Evolutionary conservation across 495 filamentous ascomycete species (phyloP), one percentile per base, ranked within the genome.

Genomic region (Beverwykella pulmonaria): DNA sequence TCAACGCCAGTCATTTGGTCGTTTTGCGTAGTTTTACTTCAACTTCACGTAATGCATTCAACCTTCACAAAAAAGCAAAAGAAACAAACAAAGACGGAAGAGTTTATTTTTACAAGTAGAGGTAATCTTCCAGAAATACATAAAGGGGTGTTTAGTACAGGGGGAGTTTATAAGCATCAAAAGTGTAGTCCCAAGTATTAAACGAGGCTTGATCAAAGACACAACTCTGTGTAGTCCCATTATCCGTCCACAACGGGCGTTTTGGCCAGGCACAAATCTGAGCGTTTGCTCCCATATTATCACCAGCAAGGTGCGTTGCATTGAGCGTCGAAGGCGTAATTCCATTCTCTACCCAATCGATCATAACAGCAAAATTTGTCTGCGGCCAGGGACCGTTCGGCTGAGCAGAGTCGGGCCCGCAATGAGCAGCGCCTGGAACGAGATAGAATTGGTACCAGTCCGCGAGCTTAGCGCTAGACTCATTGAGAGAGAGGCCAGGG

Each of bases 401-500:
- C 68, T 79, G 74, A 15, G 75, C 61, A 0, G 54, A 14, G 58
- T 80, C 83, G 0, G 77, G 59, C 0, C 70, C 70, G 55, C 82
- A 85, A 73, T 85, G 81, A 0, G 73, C 78, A 0, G 79, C 83
- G n/a, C 83, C 82, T 1, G 84, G 81, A 9, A 85, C 72, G 0
- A 84, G 63, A 71, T 77, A 85, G 22, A 85, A 65, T n/a, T 75
- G 78, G 69, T 85, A 82, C 74, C 78, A 86, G 14, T 82, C 82
- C 25, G 76, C 71, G 54, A 85, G 61, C 27, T 75, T 75, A 14
- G 71, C 56, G 39, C 68, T 71, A 49, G 78, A 74, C n/a, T 76
- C 72, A 26, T 77, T 77, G 63, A 71, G 79, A 12, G 65, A 61
- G 1, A 79, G 59, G 15, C 69, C 55, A 0, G 79, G 78, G 65